Evolutionary conservation across 306 rosid species (phyloP).

Genomic region (Aeschynomene evenia): DNA sequence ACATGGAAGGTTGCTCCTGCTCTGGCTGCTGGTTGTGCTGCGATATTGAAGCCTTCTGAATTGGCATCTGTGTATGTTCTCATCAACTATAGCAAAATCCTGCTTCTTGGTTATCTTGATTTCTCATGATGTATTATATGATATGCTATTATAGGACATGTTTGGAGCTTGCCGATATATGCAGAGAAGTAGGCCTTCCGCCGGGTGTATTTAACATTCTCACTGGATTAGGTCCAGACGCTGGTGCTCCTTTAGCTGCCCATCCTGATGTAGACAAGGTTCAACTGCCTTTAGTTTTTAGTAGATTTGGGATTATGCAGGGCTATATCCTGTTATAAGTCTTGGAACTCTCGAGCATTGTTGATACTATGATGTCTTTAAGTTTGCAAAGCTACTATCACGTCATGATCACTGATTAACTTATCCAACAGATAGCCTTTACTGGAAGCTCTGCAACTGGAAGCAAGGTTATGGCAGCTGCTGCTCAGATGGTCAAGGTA

Average conservation of each 20-base stretch:
- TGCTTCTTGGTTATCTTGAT: conserved; percentile 13
- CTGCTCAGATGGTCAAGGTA: conserved; percentile 90
- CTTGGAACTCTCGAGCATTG: neutral
- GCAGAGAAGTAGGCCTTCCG: conserved; percentile 86
- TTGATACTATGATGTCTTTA: neutral
- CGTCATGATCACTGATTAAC: conserved; percentile 4
- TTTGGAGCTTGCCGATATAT: conserved; percentile 78
- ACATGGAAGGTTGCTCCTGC: conserved; percentile 99
- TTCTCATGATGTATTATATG: conserved; percentile 14
- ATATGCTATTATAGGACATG: conserved; percentile 65
- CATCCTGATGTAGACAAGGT: conserved; percentile 98
- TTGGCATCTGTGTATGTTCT: conserved; percentile 81
- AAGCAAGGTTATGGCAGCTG: conserved; percentile 85
- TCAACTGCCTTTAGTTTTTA: neutral
- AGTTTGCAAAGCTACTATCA: conserved; percentile 19
- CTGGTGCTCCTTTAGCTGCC: conserved; percentile 93
- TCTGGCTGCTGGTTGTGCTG: conserved; percentile 97
- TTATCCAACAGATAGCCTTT: conserved; percentile 77
- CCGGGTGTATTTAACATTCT: conserved; percentile 76
- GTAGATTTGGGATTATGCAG: conserved; percentile 5
- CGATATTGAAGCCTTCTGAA: conserved; percentile 96
- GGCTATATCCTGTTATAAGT: neutral
- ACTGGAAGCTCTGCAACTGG: conserved; percentile 95
- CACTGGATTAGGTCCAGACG: conserved; percentile 91
- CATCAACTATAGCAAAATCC: conserved; percentile 17